A percentile compares a stretch with the other conserved stretches of the same genome.
These are phyloP conservation scores for Cryptomeria japonica DNA, from an alignment of 75 land plant species.

Conservation along the genomic window DNA sequence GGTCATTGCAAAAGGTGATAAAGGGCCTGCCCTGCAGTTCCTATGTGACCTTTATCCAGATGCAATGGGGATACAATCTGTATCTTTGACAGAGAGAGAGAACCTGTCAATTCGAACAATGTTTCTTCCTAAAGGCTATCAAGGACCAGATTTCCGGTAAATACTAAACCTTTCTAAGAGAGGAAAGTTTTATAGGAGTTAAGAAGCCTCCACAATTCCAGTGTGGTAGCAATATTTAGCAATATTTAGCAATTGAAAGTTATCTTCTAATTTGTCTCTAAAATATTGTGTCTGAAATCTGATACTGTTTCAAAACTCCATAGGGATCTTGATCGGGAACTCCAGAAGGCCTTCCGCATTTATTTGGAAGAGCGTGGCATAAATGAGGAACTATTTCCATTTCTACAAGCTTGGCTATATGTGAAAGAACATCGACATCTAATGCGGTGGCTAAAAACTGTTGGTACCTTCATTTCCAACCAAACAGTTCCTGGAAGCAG, in stretches of 20 bases:
- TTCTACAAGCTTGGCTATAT: slow-evolving; percentile 83
- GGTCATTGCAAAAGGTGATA: slow-evolving; percentile 40
- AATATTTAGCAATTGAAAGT: not conserved
- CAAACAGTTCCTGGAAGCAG: slow-evolving; percentile 7
- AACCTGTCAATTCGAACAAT: not conserved
- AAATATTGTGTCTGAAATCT: not conserved
- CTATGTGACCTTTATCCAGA: slow-evolving; percentile 74
- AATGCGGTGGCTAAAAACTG: slow-evolving; percentile 62
- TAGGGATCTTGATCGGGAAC: slow-evolving; percentile 59
- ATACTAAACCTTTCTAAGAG: not conserved
- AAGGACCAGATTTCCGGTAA: slow-evolving; percentile 6
- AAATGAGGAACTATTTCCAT: slow-evolving; percentile 63
- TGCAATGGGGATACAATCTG: slow-evolving; percentile 71
- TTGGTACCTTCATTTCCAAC: slow-evolving; percentile 47
- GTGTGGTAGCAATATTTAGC: no score
- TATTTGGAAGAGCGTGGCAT: slow-evolving; percentile 65
- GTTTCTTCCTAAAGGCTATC: slow-evolving; percentile 1
- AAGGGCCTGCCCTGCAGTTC: slow-evolving; percentile 42
- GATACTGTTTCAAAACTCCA: not conserved
- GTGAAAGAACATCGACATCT: slow-evolving; percentile 70
- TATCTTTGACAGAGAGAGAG: slow-evolving; percentile 25
- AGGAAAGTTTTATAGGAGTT: not conserved
- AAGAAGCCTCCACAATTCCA: not conserved
- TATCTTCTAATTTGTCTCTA: not conserved
- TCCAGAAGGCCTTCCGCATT: slow-evolving; percentile 46